Conservation (phyloP, 495 filamentous ascomycete genomes). For the Penicillium macrosclerotiorum region DNA sequence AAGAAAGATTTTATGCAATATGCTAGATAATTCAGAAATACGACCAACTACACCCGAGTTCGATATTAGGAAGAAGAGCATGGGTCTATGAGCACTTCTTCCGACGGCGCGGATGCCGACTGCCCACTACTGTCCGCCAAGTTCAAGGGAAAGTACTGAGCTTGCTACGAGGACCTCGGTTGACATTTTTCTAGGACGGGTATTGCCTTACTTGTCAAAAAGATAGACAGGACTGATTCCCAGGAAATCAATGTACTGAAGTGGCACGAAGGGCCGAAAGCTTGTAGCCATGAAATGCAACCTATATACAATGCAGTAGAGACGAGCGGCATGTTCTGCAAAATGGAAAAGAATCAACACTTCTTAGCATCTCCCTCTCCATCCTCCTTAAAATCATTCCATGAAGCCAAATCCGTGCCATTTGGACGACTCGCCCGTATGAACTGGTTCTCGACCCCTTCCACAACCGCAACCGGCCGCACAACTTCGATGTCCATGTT, state of each 20-base stretch:
- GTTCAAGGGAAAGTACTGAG: neutral
- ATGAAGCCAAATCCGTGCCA: conserved; percentile 34
- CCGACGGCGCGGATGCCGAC: conserved; percentile 5
- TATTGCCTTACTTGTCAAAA: neutral
- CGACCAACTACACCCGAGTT: too few species aligned
- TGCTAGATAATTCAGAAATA: too few species aligned
- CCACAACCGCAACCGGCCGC: conserved; percentile 33
- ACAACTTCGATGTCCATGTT: conserved; percentile 42
- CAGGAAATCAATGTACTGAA: too few species aligned
- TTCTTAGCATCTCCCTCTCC: conserved; percentile 26
- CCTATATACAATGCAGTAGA: conserved; percentile 10
- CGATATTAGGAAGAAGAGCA: too few species aligned
- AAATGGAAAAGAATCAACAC: conserved; percentile 10
- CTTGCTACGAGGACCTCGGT: neutral
- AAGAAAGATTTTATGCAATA: too few species aligned
- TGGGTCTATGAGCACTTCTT: too few species aligned
- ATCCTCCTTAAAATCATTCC: conserved; percentile 32
- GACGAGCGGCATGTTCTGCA: neutral
- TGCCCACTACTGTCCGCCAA: neutral
- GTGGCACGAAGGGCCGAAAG: too few species aligned
- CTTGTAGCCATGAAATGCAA: conserved; percentile 2
- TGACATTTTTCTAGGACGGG: neutral
- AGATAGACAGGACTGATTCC: too few species aligned
- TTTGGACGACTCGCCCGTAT: conserved; percentile 41
- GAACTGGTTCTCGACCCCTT: conserved; percentile 42